Conservation (phyloP, 495 filamentous ascomycete genomes). For the Xylaria grammica region DNA sequence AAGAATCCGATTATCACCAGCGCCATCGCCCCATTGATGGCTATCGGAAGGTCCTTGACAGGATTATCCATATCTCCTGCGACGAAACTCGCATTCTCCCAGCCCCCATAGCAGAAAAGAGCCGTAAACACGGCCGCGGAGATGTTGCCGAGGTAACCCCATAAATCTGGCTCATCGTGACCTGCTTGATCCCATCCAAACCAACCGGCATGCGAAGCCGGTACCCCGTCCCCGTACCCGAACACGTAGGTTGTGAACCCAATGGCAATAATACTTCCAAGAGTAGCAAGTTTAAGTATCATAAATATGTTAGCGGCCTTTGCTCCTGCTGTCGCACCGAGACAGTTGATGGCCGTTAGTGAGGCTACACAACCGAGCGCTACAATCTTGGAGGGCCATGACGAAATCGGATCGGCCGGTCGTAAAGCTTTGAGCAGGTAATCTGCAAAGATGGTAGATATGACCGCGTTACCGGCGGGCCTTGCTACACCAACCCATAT, state of each 20-base stretch:
- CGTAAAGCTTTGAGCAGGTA: slow-evolving; percentile 28
- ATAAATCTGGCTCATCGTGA: slow-evolving; percentile 12
- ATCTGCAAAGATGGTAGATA: slow-evolving; percentile 44
- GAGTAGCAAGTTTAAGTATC: slow-evolving; percentile 25
- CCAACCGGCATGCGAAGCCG: slow-evolving; percentile 21
- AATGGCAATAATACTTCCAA: slow-evolving; percentile 26
- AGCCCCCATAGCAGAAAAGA: slow-evolving; percentile 36
- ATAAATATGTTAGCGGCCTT: slow-evolving; percentile 26
- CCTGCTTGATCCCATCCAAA: slow-evolving; percentile 11
- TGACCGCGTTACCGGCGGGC: slow-evolving; percentile 30
- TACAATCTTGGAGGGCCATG: slow-evolving; percentile 35
- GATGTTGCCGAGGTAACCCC: slow-evolving; percentile 26
- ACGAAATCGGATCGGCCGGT: slow-evolving; percentile 20
- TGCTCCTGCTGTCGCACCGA: slow-evolving; percentile 29
- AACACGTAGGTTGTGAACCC: slow-evolving; percentile 19
- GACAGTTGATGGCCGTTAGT: slow-evolving; percentile 30
- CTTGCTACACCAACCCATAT: slow-evolving; percentile 43
- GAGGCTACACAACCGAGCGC: slow-evolving; percentile 35
- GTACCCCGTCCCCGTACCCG: slow-evolving; percentile 24
- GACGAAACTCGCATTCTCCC: slow-evolving; percentile 41
- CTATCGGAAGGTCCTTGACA: slow-evolving; percentile 30
- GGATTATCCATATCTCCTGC: slow-evolving; percentile 41
- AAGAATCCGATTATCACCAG: slow-evolving; percentile 40
- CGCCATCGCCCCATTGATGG: slow-evolving; percentile 38
- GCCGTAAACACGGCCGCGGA: slow-evolving; percentile 31